Conservation (phyloP, 2,329 filamentous ascomycete species). For the Xylaria digitata region DNA sequence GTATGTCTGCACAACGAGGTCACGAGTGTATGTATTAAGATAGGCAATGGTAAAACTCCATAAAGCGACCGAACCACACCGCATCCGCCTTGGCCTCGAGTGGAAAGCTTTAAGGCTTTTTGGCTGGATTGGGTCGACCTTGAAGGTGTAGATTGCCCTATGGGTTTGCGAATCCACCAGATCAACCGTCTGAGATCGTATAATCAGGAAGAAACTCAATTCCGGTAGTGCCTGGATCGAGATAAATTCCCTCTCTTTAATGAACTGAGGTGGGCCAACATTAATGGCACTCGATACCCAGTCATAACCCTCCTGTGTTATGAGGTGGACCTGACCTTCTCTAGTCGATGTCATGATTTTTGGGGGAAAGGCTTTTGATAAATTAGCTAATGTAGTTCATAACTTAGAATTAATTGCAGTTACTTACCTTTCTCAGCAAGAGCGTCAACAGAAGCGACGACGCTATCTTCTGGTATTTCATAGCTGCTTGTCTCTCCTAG, state of each 20-base stretch:
- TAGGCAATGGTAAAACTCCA: slow-evolving; percentile 74
- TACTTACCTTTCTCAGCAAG: slow-evolving; percentile 60
- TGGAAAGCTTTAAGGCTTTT: slow-evolving; percentile 71
- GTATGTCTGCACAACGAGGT: slow-evolving; percentile 74
- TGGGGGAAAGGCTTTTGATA: slow-evolving; percentile 41
- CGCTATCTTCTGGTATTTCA: slow-evolving; percentile 61
- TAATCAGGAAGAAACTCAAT: slow-evolving; percentile 70
- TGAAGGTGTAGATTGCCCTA: slow-evolving; percentile 70
- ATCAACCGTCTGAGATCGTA: slow-evolving; percentile 66
- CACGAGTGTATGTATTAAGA: slow-evolving; percentile 66
- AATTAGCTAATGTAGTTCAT: slow-evolving; percentile 32
- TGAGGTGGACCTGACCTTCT: slow-evolving; percentile 47
- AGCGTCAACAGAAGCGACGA: slow-evolving; percentile 62
- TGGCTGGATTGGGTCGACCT: slow-evolving; percentile 67
- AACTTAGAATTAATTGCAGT: neutral
- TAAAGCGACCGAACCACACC: slow-evolving; percentile 67
- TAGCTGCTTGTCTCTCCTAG: slow-evolving; percentile 57
- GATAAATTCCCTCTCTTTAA: slow-evolving; percentile 59
- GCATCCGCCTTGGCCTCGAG: slow-evolving; percentile 61
- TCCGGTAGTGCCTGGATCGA: slow-evolving; percentile 69
- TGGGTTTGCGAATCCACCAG: slow-evolving; percentile 69
- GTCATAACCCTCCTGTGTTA: slow-evolving; percentile 51
- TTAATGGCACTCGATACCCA: slow-evolving; percentile 65
- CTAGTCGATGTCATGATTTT: slow-evolving; percentile 51
- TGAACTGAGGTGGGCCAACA: slow-evolving; percentile 47